These are phyloP conservation scores for Mycena metata DNA, from an alignment of 768 basidiomycete genomes.

Conservation along the genomic window DNA sequence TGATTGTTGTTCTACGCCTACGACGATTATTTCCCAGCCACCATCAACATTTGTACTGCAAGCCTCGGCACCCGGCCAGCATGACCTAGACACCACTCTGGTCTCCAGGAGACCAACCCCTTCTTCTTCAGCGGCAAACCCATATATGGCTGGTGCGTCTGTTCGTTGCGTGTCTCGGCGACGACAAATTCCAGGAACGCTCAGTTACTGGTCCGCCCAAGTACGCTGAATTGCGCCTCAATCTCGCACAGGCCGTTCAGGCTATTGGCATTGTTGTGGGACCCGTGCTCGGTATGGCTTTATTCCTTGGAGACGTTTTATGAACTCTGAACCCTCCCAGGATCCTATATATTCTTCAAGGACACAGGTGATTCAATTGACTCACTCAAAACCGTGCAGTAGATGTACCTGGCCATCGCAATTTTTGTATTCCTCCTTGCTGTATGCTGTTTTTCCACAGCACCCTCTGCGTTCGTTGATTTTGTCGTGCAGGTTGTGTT, in stretches of 20 bases:
- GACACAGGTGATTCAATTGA: slow-evolving; percentile 48
- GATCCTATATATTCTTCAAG: slow-evolving; percentile 52
- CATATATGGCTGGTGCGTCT: slow-evolving; percentile 50
- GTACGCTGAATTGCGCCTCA: slow-evolving; percentile 51
- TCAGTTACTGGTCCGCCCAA: slow-evolving; percentile 50
- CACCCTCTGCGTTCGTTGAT: no score
- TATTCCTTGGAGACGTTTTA: no score
- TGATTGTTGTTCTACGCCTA: no score
- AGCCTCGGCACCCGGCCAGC: no score
- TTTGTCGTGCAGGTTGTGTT: slow-evolving; percentile 40
- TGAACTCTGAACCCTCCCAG: neutral
- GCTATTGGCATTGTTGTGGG: slow-evolving; percentile 51
- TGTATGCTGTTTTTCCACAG: neutral
- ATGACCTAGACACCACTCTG: no score
- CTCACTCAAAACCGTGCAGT: slow-evolving; percentile 50
- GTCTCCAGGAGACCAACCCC: no score
- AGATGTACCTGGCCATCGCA: slow-evolving; percentile 52
- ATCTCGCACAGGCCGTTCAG: slow-evolving; percentile 51
- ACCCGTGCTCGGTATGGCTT: slow-evolving; percentile 44
- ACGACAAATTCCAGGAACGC: neutral
- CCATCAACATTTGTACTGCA: no score
- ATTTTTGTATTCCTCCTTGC: slow-evolving; percentile 51
- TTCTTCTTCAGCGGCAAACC: slow-evolving; percentile 53
- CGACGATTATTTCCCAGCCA: no score
- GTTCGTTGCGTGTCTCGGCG: no score